Conservation (phyloP, 2,329 filamentous ascomycete species). For the Alternaria postmessia region DNA sequence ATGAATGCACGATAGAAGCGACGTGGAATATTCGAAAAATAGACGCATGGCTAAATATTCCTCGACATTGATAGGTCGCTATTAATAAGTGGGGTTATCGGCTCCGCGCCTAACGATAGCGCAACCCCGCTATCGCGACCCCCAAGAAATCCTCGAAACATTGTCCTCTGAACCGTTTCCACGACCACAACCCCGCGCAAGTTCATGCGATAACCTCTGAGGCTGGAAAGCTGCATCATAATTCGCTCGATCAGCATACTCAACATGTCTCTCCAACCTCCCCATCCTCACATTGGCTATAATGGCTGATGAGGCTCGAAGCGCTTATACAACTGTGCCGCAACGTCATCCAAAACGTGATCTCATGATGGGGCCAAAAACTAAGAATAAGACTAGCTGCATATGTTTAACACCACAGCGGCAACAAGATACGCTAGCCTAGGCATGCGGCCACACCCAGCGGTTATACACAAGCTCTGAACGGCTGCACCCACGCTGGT, state of each 20-base stretch:
- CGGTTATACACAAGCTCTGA: constrained; percentile 38
- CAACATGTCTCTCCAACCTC: constrained; percentile 15
- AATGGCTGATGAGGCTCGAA: constrained; percentile 28
- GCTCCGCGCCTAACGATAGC: constrained; percentile 30
- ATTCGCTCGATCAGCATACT: constrained; percentile 20
- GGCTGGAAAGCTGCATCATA: background rate
- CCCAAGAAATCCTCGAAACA: constrained; percentile 18
- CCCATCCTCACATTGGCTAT: constrained; percentile 17
- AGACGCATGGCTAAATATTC: constrained; percentile 16
- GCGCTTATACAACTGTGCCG: constrained; percentile 37
- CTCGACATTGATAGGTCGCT: constrained; percentile 17
- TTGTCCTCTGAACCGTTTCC: constrained; percentile 6
- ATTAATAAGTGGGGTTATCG: constrained; percentile 26
- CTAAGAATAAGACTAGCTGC: constrained; percentile 37
- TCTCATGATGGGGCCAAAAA: constrained; percentile 34
- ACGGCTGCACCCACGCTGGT: constrained; percentile 33
- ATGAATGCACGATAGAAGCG: constrained; percentile 15
- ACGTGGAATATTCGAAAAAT: constrained; percentile 11
- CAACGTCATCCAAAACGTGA: constrained; percentile 30
- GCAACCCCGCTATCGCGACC: constrained; percentile 19
- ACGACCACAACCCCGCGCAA: constrained; percentile 13
- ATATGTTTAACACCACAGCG: constrained; percentile 34
- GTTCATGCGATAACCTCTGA: constrained; percentile 15
- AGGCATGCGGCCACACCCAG: constrained; percentile 32
- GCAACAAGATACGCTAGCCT: constrained; percentile 30